Evolutionary conservation across 768 basidiomycete species (phyloP).

Genomic region (Hericium erinaceus): DNA sequence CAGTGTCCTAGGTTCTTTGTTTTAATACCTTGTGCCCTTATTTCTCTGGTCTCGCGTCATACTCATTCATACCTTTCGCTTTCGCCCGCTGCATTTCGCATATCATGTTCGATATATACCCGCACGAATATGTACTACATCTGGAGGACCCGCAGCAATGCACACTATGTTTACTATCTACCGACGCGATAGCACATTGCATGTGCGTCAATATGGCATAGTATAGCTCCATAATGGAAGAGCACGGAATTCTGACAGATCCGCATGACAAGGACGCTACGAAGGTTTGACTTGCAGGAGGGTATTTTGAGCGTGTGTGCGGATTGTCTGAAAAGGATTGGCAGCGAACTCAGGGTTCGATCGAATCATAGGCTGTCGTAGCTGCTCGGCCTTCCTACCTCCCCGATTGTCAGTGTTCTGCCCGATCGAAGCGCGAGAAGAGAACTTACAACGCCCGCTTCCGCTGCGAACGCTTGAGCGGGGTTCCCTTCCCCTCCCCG

Average conservation of each 20-base stretch:
- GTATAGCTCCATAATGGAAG: no score
- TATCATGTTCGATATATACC: not conserved
- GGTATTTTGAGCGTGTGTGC: constrained; percentile 73
- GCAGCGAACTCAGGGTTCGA: constrained; percentile 53
- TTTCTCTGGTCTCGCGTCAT: not conserved
- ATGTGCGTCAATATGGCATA: not conserved
- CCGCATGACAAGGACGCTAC: no score
- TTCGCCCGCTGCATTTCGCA: not conserved
- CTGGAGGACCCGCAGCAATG: not conserved
- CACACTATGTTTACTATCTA: not conserved
- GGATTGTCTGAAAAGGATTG: constrained; percentile 72
- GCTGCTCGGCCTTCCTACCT: constrained; percentile 52
- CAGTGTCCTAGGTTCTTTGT: no score
- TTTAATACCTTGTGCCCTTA: no score
- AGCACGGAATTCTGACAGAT: no score
- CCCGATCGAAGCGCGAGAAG: not conserved
- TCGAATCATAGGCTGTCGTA: constrained; percentile 63
- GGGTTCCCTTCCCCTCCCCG: constrained; percentile 50
- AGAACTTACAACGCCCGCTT: constrained; percentile 55
- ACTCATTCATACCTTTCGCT: not conserved
- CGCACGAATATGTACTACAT: not conserved
- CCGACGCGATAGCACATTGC: not conserved
- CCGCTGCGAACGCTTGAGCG: constrained; percentile 57
- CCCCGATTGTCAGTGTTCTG: constrained; percentile 3
- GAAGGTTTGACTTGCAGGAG: constrained; percentile 39